Conservation (phyloP, 208 protist genomes). For the Trypanosoma mega region DNA sequence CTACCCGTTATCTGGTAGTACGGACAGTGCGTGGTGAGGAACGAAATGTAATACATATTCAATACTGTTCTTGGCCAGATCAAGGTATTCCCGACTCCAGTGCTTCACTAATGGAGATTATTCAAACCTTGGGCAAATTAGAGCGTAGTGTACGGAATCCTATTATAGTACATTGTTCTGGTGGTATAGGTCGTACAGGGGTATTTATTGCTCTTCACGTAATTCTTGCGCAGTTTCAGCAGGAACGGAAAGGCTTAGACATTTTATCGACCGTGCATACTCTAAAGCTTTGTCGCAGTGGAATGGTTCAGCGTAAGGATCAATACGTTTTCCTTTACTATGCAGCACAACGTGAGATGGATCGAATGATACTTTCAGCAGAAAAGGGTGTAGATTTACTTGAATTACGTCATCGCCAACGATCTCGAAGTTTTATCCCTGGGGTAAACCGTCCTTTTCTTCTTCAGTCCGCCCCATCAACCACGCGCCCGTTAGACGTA, state of each 20-base stretch:
- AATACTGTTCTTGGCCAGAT: constrained; percentile 87
- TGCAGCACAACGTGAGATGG: constrained; percentile 66
- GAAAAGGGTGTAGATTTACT: constrained; percentile 60
- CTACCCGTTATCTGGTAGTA: constrained; percentile 52
- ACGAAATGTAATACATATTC: constrained; percentile 71
- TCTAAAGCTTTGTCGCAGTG: constrained; percentile 70
- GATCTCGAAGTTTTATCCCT: neutral
- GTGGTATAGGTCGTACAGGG: constrained; percentile 83
- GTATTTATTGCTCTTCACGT: constrained; percentile 86
- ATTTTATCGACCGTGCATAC: constrained; percentile 60
- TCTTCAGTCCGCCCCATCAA: no score
- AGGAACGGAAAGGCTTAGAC: constrained; percentile 49
- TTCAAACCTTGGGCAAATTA: constrained; percentile 60
- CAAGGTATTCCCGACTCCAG: constrained; percentile 78
- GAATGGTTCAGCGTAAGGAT: constrained; percentile 83
- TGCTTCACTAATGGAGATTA: constrained; percentile 72
- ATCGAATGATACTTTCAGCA: constrained; percentile 70
- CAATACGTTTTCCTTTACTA: constrained; percentile 87
- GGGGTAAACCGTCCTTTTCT: neutral
- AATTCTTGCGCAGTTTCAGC: constrained; percentile 67
- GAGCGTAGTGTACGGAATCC: constrained; percentile 45
- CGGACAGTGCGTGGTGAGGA: constrained; percentile 47
- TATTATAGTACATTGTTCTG: constrained; percentile 87
- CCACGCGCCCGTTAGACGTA: neutral
- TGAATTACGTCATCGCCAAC: constrained; percentile 19